Conservation (phyloP, 768 basidiomycete species). For the Galerina sulciceps region DNA sequence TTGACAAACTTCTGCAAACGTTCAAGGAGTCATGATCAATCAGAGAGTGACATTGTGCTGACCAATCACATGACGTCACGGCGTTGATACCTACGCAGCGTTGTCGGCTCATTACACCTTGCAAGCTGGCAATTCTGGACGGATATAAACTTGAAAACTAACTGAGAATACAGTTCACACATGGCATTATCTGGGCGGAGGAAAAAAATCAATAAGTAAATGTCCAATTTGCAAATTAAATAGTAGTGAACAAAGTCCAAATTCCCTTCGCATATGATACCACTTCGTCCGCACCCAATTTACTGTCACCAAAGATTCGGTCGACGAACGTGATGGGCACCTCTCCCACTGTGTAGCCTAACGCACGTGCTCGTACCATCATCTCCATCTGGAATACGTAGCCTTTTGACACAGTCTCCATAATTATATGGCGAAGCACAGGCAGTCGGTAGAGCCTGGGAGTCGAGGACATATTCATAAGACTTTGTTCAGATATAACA, state of each 20-base stretch:
- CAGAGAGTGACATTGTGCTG: neutral
- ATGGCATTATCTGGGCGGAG: no score
- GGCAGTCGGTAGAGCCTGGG: slow-evolving; percentile 73
- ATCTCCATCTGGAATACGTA: slow-evolving; percentile 99
- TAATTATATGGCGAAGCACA: slow-evolving; percentile 83
- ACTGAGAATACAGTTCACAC: no score
- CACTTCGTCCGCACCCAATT: slow-evolving; percentile 86
- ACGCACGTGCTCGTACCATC: slow-evolving; percentile 87
- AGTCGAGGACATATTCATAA: neutral
- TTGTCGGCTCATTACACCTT: neutral
- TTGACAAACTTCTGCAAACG: no score
- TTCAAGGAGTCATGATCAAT: neutral
- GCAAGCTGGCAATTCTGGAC: no score
- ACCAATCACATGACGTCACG: slow-evolving; percentile 2
- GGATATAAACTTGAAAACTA: no score
- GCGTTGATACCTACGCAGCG: neutral
- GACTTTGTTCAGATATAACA: neutral
- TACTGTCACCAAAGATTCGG: slow-evolving; percentile 92
- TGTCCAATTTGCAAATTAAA: slow-evolving; percentile 42
- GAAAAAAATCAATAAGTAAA: slow-evolving; percentile 4
- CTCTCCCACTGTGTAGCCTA: slow-evolving; percentile 88
- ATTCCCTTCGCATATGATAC: slow-evolving; percentile 88
- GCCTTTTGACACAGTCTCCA: slow-evolving; percentile 82
- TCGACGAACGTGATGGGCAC: slow-evolving; percentile 96
- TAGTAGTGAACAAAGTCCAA: slow-evolving; percentile 74